Conservation (phyloP, 768 basidiomycete species). For the Boletus tomentosulus region DNA sequence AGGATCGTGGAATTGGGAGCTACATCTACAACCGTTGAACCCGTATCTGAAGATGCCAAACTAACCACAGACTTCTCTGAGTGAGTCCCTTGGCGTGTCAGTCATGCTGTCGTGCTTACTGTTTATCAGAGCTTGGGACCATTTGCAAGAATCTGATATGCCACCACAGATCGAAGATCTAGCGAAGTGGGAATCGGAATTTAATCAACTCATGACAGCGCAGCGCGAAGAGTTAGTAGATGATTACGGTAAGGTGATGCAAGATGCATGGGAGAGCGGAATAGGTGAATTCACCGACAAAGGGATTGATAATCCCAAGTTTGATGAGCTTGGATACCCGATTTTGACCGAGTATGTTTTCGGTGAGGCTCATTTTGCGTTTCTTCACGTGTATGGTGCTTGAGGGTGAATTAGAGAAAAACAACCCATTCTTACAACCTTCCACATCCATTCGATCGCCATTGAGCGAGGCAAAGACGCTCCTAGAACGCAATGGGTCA, state of each 20-base stretch:
- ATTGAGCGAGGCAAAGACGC: slow-evolving; percentile 67
- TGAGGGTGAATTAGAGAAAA: slow-evolving; percentile 46
- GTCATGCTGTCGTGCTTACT: neutral
- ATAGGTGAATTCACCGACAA: slow-evolving; percentile 41
- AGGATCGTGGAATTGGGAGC: slow-evolving; percentile 54
- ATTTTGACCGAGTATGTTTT: slow-evolving; percentile 69
- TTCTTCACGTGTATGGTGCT: neutral
- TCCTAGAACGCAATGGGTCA: slow-evolving; percentile 78
- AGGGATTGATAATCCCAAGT: slow-evolving; percentile 36
- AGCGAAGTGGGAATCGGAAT: slow-evolving; percentile 80
- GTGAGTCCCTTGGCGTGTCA: slow-evolving; percentile 36
- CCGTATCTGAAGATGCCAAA: slow-evolving; percentile 32
- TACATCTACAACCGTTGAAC: slow-evolving; percentile 36
- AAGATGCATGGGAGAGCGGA: slow-evolving; percentile 59
- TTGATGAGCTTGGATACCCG: slow-evolving; percentile 75
- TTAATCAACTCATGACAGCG: slow-evolving; percentile 70
- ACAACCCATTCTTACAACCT: slow-evolving; percentile 66
- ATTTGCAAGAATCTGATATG: slow-evolving; percentile 53
- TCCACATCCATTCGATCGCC: slow-evolving; percentile 43
- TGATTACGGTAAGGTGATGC: slow-evolving; percentile 60
- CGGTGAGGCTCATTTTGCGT: slow-evolving; percentile 45
- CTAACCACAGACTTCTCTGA: slow-evolving; percentile 45
- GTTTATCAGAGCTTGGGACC: slow-evolving; percentile 53
- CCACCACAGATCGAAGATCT: slow-evolving; percentile 60
- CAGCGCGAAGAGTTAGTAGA: slow-evolving; percentile 63